Base-by-base conservation (phyloP, 2,329 filamentous ascomycete genomes). In the Leptographium flavum region DNA sequence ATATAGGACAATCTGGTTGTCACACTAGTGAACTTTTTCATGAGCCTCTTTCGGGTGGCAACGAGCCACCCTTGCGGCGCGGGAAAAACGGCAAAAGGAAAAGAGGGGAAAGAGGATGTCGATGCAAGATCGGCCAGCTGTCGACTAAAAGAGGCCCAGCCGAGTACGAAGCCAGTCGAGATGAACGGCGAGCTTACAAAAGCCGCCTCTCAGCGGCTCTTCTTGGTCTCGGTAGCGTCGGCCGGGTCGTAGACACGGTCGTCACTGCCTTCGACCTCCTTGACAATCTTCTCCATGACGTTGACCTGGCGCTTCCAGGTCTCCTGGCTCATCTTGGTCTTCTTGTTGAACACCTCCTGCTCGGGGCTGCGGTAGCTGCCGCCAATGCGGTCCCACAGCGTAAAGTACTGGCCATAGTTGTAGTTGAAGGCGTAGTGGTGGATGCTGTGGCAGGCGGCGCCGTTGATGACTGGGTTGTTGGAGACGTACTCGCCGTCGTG, bases 341-440 rank as follows among this genome's bases (percentile, higher is more conserved):
- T 83, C 60, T 81, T 81, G 55, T 79, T 67, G 68, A 94, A 95
- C 54, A 94, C 74, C 64, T 87, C 86, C 46, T 80, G 74, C 55
- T 92, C 90, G 19, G 88, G 88, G 68, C 81, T 78, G 55, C 85
- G 74, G 69, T 94, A 95, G 58, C 83, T 93, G 48, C 83, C 83
- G 45, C 86, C 85, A 19, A 94, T 64, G 44, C 88, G 80, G 62
- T 95, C 88, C 83, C 88, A 94, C 19, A 92, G 69, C 0, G 87
- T 94, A 15, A 86, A 92, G 67, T 88, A 95, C 62, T 95, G 88
- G 47, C 88, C 88, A 57, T 94, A 95, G 67, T 94, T 95, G 71
- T 84, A 86, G 66, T 84, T 83, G 69, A 85, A 85, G 63, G 85
- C 84, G 33, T 87, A 63, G 60, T 95, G 90, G 64, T 96, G 90